Conservation (phyloP, 2,329 filamentous ascomycete species). For the Leptographium flavum region DNA sequence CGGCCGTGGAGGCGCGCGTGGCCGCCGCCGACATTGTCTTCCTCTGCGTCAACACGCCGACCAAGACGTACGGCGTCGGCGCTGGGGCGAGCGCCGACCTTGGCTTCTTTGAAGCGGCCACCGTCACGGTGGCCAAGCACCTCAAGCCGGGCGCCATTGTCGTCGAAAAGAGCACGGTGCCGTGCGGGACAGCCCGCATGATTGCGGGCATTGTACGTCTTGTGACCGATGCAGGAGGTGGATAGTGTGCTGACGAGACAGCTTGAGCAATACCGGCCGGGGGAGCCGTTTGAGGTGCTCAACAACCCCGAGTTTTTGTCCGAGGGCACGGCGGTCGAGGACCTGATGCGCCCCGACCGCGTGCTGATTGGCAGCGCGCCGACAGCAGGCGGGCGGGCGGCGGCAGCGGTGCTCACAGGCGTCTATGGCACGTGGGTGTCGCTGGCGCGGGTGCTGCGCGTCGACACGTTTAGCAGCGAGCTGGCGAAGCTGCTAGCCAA, state of each 20-base stretch:
- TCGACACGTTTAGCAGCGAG: conserved; percentile 5
- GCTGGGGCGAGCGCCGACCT: conserved; percentile 3
- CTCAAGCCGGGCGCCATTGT: conserved; percentile 2
- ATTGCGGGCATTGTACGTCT: neutral
- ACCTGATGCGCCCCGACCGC: conserved; percentile 2
- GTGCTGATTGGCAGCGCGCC: conserved; percentile 2
- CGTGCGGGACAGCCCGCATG: conserved; percentile 3
- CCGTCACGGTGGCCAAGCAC: neutral
- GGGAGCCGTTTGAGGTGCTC: conserved; percentile 1
- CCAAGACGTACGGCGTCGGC: conserved; percentile 3
- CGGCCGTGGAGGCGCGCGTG: neutral
- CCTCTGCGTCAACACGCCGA: conserved; percentile 4
- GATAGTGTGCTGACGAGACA: neutral
- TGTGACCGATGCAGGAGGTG: too few species aligned
- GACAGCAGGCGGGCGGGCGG: neutral
- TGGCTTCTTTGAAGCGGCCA: neutral
- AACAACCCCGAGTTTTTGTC: conserved; percentile 4
- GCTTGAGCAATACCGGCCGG: neutral
- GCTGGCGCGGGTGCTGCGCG: neutral
- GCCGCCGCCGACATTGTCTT: conserved; percentile 3
- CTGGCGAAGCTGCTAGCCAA: conserved; percentile 4
- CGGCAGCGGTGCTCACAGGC: neutral
- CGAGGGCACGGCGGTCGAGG: conserved; percentile 1
- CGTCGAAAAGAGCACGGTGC: conserved; percentile 4
- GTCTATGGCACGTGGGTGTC: conserved; percentile 4